Evolutionary conservation across 2,329 filamentous ascomycete genomes (phyloP).

Genomic region (Teratosphaeria gauchensis): DNA sequence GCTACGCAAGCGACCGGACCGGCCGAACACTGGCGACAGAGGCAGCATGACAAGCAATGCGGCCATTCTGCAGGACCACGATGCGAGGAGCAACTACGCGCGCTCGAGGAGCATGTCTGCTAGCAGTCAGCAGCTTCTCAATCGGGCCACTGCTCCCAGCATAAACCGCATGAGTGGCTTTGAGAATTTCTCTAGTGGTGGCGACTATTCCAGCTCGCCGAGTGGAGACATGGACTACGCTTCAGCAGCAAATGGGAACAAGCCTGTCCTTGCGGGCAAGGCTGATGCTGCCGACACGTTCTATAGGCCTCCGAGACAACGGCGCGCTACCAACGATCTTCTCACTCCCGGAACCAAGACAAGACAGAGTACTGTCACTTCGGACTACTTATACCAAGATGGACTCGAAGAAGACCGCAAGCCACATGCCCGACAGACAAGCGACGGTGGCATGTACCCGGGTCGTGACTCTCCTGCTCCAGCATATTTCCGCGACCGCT

Average conservation of each 20-base stretch:
- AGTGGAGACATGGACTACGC: conserved; percentile 11
- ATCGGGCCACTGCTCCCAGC: conserved; percentile 26
- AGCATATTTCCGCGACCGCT: conserved; percentile 43
- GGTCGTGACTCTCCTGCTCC: conserved; percentile 33
- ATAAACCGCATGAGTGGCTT: conserved; percentile 38
- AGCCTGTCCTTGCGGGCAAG: not conserved
- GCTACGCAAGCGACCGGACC: conserved; percentile 23
- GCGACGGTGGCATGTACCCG: conserved; percentile 15
- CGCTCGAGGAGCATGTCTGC: conserved; percentile 51
- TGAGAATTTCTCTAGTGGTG: conserved; percentile 45
- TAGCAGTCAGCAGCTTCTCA: conserved; percentile 53
- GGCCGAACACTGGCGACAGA: conserved; percentile 39
- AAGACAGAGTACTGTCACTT: conserved; percentile 35
- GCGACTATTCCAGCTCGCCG: conserved; percentile 46
- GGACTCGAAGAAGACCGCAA: conserved; percentile 30
- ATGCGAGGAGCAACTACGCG: conserved; percentile 12
- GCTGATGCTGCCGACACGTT: conserved; percentile 45
- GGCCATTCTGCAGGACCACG: conserved; percentile 53
- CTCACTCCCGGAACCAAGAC: conserved; percentile 33
- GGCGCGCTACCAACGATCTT: conserved; percentile 54
- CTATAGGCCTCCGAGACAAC: conserved; percentile 72
- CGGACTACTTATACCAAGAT: conserved; percentile 34
- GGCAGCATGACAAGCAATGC: conserved; percentile 75
- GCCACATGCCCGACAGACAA: conserved; percentile 17
- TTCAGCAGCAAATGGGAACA: not conserved